A percentile compares a stretch with the other conserved stretches of the same genome.
phyloP scores from a whole-genome alignment of 2,329 filamentous ascomycete genomes.

The Diaporthe batatas region DNA sequence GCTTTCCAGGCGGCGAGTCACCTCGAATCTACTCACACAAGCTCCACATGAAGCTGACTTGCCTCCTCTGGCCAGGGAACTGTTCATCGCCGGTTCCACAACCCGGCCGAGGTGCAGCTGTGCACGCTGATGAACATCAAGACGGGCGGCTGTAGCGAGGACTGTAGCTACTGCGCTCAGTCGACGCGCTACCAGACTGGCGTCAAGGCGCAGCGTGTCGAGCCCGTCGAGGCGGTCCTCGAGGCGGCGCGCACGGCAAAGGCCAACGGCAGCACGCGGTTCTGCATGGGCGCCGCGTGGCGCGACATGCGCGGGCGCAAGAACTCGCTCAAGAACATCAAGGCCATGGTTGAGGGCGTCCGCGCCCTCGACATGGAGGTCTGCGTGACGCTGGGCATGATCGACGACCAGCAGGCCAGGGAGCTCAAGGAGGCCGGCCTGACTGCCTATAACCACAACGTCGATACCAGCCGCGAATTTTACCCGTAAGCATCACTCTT shows the following conservation, averaged over 20 bases:
- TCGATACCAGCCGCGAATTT: slow-evolving; percentile 90
- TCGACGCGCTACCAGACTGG: slow-evolving; percentile 85
- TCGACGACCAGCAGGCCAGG: slow-evolving; percentile 82
- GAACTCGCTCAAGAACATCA: slow-evolving; percentile 85
- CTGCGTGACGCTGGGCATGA: slow-evolving; percentile 95
- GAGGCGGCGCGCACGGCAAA: slow-evolving; percentile 82
- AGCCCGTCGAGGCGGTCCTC: slow-evolving; percentile 84
- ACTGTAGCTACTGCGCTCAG: slow-evolving; percentile 94
- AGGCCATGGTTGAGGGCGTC: slow-evolving; percentile 87
- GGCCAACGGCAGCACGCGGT: slow-evolving; percentile 87
- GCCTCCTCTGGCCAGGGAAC: slow-evolving; percentile 66
- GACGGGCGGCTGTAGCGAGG: slow-evolving; percentile 90
- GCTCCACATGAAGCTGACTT: slow-evolving; percentile 33
- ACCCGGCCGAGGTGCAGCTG: slow-evolving; percentile 86
- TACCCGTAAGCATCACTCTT: slow-evolving; percentile 67
- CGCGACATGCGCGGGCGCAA: slow-evolving; percentile 93
- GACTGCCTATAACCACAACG: slow-evolving; percentile 95
- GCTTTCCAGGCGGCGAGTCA: slow-evolving; percentile 78
- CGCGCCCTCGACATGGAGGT: slow-evolving; percentile 87
- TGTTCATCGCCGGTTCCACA: slow-evolving; percentile 87
- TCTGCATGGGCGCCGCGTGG: slow-evolving; percentile 97
- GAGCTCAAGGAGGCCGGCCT: slow-evolving; percentile 87
- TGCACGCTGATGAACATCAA: slow-evolving; percentile 98
- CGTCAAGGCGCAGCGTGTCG: slow-evolving; percentile 83
- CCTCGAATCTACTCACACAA: slow-evolving; percentile 9